Evolutionary conservation across 176 grass and related monocot species (phyloP).

Genomic region (Oryza officinalis): DNA sequence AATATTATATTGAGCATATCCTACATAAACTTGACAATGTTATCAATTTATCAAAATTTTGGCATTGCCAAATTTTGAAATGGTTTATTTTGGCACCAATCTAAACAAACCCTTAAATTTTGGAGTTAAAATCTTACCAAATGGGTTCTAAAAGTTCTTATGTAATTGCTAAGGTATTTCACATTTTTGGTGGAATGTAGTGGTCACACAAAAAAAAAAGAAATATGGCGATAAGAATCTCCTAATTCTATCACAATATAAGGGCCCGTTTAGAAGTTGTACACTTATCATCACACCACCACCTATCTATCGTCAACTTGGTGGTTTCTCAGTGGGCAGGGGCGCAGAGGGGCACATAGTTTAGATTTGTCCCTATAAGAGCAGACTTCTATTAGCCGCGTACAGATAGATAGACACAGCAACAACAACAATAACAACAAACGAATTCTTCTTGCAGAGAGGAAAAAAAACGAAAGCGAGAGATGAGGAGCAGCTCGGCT

Average conservation of each 20-base stretch:
- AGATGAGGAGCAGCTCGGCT: slow-evolving; percentile 18
- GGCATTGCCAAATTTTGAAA: too few species aligned
- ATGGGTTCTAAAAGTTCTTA: too few species aligned
- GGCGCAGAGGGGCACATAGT: background rate
- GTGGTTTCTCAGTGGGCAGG: slow-evolving; percentile 16
- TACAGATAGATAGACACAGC: background rate
- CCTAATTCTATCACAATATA: background rate
- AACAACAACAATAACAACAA: background rate
- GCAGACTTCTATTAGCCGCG: slow-evolving; percentile 51
- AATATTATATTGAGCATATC: too few species aligned
- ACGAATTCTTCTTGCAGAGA: background rate
- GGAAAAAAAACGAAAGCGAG: background rate
- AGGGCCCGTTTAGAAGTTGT: background rate
- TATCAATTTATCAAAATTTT: too few species aligned
- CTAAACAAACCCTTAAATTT: too few species aligned
- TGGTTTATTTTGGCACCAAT: too few species aligned
- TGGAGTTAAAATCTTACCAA: too few species aligned
- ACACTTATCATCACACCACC: background rate
- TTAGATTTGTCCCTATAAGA: slow-evolving; percentile 22
- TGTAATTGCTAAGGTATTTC: too few species aligned
- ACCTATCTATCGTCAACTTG: background rate
- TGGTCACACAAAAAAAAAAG: background rate
- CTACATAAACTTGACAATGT: too few species aligned
- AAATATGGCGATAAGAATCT: background rate
- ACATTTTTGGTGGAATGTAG: background rate